Percentiles rank a stretch among this genome's conserved stretches.
Conservation (phyloP, 129 eudicot genomes). For the Artemisia annua region DNA sequence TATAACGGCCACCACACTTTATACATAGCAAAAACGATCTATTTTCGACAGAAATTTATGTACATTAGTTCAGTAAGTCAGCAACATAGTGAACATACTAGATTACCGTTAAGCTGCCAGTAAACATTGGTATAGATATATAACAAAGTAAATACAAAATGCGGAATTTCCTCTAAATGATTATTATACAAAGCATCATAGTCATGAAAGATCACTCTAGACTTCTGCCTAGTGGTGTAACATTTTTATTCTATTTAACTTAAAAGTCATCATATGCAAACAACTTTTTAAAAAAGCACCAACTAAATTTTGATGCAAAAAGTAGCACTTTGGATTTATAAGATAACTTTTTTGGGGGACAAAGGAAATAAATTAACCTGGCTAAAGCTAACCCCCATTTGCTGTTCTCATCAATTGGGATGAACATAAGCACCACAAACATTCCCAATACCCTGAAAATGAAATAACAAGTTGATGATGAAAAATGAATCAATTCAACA, state of each 20-base stretch:
- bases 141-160: no score
- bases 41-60: no score
- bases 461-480: not conserved
- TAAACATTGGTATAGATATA: no score
- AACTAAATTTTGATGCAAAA: not conserved
- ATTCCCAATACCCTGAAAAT: slow-evolving; percentile 65
- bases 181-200: not conserved
- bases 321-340: not conserved
- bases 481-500: no score
- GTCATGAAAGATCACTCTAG: not conserved
- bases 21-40: no score
- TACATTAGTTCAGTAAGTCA: no score
- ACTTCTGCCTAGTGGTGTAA: not conserved
- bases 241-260: no score
- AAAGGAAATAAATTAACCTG: slow-evolving; percentile 46
- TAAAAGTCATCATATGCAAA: slow-evolving; percentile 3
- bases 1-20: no score
- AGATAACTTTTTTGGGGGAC: not conserved
- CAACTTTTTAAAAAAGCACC: slow-evolving; percentile 4
- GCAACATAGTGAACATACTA: no score
- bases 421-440: slow-evolving; percentile 55
- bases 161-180: no score
- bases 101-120: not conserved
- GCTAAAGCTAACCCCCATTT: slow-evolving; percentile 69
- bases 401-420: slow-evolving; percentile 74